Evolutionary conservation across 768 basidiomycete genomes (phyloP), one percentile per base, ranked within the genome.

Genomic region (Agaricus subrufescens): DNA sequence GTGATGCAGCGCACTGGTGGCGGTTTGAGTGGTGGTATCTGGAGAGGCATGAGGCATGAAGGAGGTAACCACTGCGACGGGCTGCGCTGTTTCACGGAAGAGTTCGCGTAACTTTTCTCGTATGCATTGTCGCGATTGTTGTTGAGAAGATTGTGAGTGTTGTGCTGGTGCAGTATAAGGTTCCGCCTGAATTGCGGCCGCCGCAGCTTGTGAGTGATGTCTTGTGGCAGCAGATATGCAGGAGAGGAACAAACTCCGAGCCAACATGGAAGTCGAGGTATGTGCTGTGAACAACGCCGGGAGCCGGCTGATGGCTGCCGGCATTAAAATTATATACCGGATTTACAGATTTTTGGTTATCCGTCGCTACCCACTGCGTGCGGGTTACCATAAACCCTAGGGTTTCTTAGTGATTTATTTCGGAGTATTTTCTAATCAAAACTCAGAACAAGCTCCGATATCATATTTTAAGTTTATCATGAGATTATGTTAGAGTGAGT

Each of bases 61-160:
- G 1, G 90, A 82, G 2, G 93, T 91, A 60, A 94, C 82, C 54
- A 96, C 85, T 2, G 91, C 89, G 37, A 96, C 94, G 7, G 91
- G 86, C 68, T 97, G 90, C 0, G 88, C 90, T 3, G 84, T 83
- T 60, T 86, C 80, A 58, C 90, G 81, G n/a, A 92, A 74, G 5
- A 92, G 77, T 0, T 69, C 70, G 9, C 85, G 80, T 37, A 91
- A 73, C 11, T 71, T 63, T 29, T 61, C 54, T 38, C 43, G 54
- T 25, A 56, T 42, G 29, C 58, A 52, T 30, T 50, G 45, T 40
- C 50, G 57, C 34, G 57, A 50, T 47, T 50, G 46, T 54, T 50
- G 46, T 11, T 25, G 52, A 30, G 23, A 10, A n/a, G 29, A 46
- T 26, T 31, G 50, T 15, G 19, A 43, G 27, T 52, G 31, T 49